Evolutionary conservation across 345 rosid species (phyloP).

Genomic region (Angophora floribunda): DNA sequence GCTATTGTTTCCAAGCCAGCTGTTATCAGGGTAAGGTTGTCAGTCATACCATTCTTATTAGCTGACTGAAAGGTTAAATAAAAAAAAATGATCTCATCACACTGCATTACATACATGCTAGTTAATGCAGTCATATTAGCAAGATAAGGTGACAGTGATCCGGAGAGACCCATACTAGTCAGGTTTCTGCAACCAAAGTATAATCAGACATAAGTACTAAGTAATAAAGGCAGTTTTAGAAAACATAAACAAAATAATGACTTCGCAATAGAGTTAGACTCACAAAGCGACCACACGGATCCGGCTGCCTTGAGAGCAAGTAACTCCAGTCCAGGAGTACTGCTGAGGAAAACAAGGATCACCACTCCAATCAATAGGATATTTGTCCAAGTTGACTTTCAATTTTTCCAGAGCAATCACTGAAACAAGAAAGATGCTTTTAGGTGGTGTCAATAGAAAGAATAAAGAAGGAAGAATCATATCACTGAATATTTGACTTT

Average conservation of each 20-base stretch:
- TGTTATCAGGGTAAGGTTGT: conserved; percentile 21
- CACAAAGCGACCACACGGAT: conserved; percentile 65
- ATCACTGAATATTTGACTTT: neutral
- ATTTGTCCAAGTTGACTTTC: conserved; percentile 33
- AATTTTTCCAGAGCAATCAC: conserved; percentile 45
- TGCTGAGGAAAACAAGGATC: conserved; percentile 79
- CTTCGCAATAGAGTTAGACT: conserved; percentile 13
- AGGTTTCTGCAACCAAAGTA: conserved; percentile 42
- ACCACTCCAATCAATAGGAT: conserved; percentile 77
- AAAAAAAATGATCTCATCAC: neutral
- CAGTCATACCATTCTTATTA: neutral
- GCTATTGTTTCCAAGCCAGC: conserved; percentile 69
- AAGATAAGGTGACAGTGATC: conserved; percentile 51
- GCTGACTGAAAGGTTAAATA: neutral
- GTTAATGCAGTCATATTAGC: conserved; percentile 64
- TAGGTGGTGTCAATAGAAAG: neutral
- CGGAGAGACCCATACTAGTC: conserved; percentile 61
- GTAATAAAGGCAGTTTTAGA: neutral
- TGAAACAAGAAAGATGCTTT: conserved; percentile 7
- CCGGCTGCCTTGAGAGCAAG: conserved; percentile 55
- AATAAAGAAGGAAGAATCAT: neutral
- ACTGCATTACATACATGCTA: conserved; percentile 47
- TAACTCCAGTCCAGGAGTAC: conserved; percentile 76
- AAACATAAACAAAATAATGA: neutral
- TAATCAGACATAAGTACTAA: neutral